Conservation (phyloP, 805 yeast species). For the Saturnispora serradocipensis region DNA sequence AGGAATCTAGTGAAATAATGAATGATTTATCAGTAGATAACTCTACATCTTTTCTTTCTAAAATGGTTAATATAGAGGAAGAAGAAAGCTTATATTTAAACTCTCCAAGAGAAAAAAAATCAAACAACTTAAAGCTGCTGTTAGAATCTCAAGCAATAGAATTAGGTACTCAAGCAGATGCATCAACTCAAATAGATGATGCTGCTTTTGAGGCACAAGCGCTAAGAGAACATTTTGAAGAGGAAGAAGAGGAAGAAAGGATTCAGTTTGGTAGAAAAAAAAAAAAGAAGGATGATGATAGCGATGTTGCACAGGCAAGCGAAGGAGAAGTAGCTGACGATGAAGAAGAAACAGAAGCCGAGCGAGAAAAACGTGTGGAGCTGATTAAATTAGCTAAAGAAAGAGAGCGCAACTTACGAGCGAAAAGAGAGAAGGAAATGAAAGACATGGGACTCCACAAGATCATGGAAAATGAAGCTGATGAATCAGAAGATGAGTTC, state of each 20-base stretch:
- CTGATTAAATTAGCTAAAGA: slow-evolving; percentile 19
- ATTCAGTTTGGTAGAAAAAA: slow-evolving; percentile 9
- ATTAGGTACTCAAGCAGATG: slow-evolving; percentile 3
- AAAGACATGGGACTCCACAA: slow-evolving; percentile 48
- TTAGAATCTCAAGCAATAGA: slow-evolving; percentile 3
- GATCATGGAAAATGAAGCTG: slow-evolving; percentile 75
- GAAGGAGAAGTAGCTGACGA: slow-evolving; percentile 14
- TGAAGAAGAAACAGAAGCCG: slow-evolving; percentile 32
- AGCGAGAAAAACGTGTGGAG: slow-evolving; percentile 23
- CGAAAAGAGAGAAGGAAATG: slow-evolving; percentile 38
- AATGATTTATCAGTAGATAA: neutral
- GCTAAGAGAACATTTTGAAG: neutral
- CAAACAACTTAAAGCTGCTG: neutral
- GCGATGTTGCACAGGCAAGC: slow-evolving; percentile 6
- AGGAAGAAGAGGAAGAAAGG: slow-evolving; percentile 15
- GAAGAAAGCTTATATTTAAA: slow-evolving; percentile 2
- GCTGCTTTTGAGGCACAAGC: neutral
- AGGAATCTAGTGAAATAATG: slow-evolving; percentile 1
- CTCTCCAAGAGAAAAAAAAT: neutral
- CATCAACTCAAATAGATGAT: slow-evolving; percentile 1
- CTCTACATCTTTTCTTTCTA: neutral
- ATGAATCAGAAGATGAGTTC: slow-evolving; percentile 87
- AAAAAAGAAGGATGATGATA: slow-evolving; percentile 19
- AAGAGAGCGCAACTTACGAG: slow-evolving; percentile 17
- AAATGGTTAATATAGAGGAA: slow-evolving; percentile 6